Conservation (phyloP, 352 stramenopile genomes). For the Phytophthora ohioensis region DNA sequence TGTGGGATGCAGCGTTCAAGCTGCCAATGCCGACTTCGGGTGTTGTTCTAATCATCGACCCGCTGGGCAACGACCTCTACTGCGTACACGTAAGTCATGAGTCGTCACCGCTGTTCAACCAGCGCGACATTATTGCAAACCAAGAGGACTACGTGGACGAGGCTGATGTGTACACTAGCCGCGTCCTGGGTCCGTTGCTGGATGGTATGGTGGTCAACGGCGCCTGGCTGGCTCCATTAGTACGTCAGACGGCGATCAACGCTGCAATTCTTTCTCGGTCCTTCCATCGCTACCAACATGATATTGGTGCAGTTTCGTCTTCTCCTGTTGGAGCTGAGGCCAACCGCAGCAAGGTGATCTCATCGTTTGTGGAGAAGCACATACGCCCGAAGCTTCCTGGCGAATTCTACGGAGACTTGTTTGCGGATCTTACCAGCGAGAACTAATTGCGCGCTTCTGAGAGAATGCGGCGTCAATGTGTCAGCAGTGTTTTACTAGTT, state of each 20-base stretch:
- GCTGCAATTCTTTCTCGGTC: conserved; percentile 72
- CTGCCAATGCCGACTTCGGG: conserved; percentile 81
- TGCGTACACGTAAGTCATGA: conserved; percentile 86
- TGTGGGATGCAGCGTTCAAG: conserved; percentile 84
- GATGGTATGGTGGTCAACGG: conserved; percentile 88
- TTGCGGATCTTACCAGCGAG: conserved; percentile 60
- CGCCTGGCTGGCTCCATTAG: conserved; percentile 79
- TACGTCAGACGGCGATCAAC: conserved; percentile 89
- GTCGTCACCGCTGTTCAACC: conserved; percentile 80
- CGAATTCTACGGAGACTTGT: conserved; percentile 88
- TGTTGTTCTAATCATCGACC: conserved; percentile 86
- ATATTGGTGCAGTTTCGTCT: conserved; percentile 70
- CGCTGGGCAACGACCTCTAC: conserved; percentile 85
- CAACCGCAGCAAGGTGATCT: conserved; percentile 78
- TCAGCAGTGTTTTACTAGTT: conserved; percentile 32
- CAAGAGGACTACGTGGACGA: conserved; percentile 86
- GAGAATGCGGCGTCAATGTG: conserved; percentile 27
- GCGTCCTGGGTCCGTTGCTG: conserved; percentile 81
- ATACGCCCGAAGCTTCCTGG: conserved; percentile 85
- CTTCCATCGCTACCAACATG: conserved; percentile 81
- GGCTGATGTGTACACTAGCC: conserved; percentile 82
- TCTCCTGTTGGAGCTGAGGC: conserved; percentile 73
- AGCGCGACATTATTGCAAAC: conserved; percentile 74
- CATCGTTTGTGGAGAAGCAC: conserved; percentile 78
- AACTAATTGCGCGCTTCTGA: conserved; percentile 15